Percentiles rank a stretch among this genome's conserved stretches.
These are phyloP conservation scores for Penicillium canescens DNA, from an alignment of 495 filamentous ascomycete species.

Conservation along the genomic window DNA sequence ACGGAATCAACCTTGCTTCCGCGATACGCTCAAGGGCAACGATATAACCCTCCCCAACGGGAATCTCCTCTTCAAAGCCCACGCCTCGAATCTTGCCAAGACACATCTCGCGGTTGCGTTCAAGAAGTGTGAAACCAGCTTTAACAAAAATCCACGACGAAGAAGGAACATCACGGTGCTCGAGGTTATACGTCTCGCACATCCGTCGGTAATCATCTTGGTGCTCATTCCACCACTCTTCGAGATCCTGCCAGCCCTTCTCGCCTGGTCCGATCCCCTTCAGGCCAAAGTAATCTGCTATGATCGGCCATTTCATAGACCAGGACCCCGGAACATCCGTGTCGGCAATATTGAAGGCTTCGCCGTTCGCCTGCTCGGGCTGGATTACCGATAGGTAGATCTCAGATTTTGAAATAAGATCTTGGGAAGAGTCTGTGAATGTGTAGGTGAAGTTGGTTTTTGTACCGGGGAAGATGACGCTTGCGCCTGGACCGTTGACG, in stretches of 20 bases:
- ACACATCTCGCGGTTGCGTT: constrained; percentile 15
- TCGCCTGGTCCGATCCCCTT: constrained; percentile 19
- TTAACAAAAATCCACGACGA: constrained; percentile 19
- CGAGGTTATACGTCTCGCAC: constrained; percentile 12
- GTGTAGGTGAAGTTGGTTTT: constrained; percentile 17
- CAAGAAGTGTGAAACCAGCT: constrained; percentile 9
- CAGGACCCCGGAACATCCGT: constrained; percentile 35
- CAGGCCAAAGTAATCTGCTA: constrained; percentile 36
- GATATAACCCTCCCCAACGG: neutral
- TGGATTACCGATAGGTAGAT: constrained; percentile 37
- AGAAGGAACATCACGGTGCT: constrained; percentile 7
- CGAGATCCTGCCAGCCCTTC: constrained; percentile 1
- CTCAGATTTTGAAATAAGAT: constrained; percentile 40
- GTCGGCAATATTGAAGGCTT: constrained; percentile 60
- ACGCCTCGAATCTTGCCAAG: constrained; percentile 20
- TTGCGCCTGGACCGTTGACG: constrained; percentile 26
- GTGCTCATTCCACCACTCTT: constrained; percentile 17
- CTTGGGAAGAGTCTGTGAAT: constrained; percentile 39
- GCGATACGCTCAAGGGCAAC: too few species aligned
- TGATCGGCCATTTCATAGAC: constrained; percentile 16
- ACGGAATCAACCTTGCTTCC: too few species aligned
- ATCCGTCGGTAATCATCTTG: constrained; percentile 11
- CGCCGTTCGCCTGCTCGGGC: constrained; percentile 46
- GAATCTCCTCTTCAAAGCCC: constrained; percentile 18
- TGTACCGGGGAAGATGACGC: constrained; percentile 38